A percentile compares a stretch with the other conserved stretches of the same genome.
Conservation (phyloP, 2,329 filamentous ascomycete genomes). For the Aspergillus hiratsukae region DNA sequence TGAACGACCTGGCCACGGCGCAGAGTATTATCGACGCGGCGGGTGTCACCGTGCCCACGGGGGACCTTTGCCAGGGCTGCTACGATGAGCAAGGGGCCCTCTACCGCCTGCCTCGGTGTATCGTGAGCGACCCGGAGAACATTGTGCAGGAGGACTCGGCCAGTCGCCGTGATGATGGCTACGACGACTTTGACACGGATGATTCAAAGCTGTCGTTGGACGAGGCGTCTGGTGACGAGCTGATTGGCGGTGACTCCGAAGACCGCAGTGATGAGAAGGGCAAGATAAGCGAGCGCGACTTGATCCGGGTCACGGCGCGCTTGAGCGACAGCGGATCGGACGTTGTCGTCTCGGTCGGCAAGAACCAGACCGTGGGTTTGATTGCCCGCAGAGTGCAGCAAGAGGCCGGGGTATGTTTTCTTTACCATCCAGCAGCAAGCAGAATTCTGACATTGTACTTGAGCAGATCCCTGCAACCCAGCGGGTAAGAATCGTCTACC, state of each 20-base stretch:
- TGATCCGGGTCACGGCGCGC: constrained; percentile 56
- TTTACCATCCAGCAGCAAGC: neutral
- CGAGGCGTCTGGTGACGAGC: constrained; percentile 38
- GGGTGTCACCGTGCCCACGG: constrained; percentile 69
- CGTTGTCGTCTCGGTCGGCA: constrained; percentile 54
- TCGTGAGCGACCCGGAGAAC: constrained; percentile 65
- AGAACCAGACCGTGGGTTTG: constrained; percentile 60
- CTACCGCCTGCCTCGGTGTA: constrained; percentile 64
- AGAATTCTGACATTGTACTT: constrained; percentile 2
- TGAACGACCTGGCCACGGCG: constrained; percentile 60
- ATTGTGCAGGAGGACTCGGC: constrained; percentile 30
- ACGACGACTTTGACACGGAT: constrained; percentile 23
- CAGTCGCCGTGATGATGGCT: constrained; percentile 18
- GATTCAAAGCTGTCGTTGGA: constrained; percentile 34
- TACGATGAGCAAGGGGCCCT: constrained; percentile 68
- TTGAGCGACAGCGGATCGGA: constrained; percentile 65
- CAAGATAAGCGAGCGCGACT: constrained; percentile 54
- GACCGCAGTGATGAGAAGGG: constrained; percentile 55
- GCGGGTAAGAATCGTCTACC: constrained; percentile 68
- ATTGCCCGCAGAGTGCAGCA: constrained; percentile 61
- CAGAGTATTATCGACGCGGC: constrained; percentile 77
- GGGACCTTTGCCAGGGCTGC: constrained; percentile 65
- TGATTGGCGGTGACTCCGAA: constrained; percentile 35
- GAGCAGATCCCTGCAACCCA: constrained; percentile 54
- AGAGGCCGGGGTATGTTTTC: constrained; percentile 56